phyloP scores from a whole-genome alignment of 2,329 filamentous ascomycete genomes.

The Aspergillus fumigatiaffinis region DNA sequence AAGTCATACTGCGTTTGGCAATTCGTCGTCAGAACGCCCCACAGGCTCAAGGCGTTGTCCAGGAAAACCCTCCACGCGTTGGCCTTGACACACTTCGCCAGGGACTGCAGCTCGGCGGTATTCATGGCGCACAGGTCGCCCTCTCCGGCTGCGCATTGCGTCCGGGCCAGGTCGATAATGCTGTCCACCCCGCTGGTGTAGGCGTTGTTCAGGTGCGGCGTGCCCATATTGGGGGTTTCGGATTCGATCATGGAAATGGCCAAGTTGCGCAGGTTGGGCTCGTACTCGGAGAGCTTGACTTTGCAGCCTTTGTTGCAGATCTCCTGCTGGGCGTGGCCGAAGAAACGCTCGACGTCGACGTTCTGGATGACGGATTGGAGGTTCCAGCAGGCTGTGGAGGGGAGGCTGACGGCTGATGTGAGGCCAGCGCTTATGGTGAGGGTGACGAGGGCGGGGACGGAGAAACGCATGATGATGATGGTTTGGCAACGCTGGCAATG shows the following conservation, averaged over 20 bases:
- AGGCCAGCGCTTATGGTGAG: no score
- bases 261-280: not conserved
- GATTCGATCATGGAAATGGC: not conserved
- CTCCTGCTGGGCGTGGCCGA: no score
- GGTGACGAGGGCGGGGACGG: no score
- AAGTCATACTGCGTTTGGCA: not conserved
- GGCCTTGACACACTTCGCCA: not conserved
- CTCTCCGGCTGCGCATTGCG: not conserved
- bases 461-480: no score
- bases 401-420: no score
- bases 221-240: not conserved
- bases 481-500: no score
- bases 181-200: not conserved
- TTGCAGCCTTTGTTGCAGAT: no score
- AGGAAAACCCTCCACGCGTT: not conserved
- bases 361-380: no score
- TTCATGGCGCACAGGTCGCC: no score
- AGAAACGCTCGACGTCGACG: no score
- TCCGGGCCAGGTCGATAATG: not conserved
- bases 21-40: not conserved
- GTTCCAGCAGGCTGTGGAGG: no score
- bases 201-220: not conserved
- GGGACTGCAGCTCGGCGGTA: no score
- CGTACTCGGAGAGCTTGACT: not conserved
- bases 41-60: not conserved